Evolutionary conservation across 164 flowering plant genomes (phyloP).

Genomic region (Magnolia officinalis): DNA sequence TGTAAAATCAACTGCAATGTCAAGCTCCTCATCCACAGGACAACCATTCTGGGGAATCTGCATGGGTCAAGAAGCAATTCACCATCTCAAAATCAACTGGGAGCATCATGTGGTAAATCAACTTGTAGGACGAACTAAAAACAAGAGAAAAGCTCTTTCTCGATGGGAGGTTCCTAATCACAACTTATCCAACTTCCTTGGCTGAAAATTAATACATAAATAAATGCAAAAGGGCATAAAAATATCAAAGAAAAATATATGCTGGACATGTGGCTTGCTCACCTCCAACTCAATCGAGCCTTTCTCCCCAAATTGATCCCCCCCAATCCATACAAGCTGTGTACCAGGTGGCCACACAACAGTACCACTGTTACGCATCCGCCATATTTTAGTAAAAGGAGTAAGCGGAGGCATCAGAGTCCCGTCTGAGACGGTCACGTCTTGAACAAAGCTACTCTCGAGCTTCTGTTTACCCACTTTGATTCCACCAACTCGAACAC

Average conservation of each 20-base stretch:
- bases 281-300: constrained; percentile 55
- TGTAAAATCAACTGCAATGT: constrained; percentile 70
- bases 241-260: neutral
- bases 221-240: neutral
- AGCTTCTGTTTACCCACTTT: constrained; percentile 29
- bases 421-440: constrained; percentile 71
- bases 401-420: constrained; percentile 60
- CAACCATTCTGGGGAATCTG: constrained; percentile 61
- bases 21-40: constrained; percentile 42
- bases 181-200: no score
- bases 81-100: neutral
- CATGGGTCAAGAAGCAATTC: neutral
- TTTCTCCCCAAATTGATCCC: constrained; percentile 43
- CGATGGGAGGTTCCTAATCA: no score
- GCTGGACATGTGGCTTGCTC: neutral
- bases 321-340: constrained; percentile 81
- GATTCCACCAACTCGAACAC: constrained; percentile 16
- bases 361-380: constrained; percentile 76
- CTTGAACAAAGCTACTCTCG: constrained; percentile 61
- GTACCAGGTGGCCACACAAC: constrained; percentile 57
- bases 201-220: neutral
- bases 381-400: constrained; percentile 83
- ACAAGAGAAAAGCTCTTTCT: no score
- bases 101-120: neutral
- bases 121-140: neutral